Evolutionary conservation across 495 filamentous ascomycete genomes (phyloP), one percentile per base, ranked within the genome.

Genomic region (Entonaema liquescens): DNA sequence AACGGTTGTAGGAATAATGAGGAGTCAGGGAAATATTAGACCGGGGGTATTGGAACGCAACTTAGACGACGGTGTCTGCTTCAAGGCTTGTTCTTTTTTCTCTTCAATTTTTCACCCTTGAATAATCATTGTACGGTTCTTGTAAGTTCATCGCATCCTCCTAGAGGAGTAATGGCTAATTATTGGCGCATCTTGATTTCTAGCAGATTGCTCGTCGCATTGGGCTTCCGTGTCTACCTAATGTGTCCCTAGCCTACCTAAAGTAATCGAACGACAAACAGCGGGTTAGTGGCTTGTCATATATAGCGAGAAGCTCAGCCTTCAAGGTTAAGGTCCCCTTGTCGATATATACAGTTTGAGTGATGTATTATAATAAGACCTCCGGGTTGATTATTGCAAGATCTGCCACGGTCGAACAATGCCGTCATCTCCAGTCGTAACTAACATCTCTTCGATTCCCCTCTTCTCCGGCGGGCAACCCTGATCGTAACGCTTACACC

Each of bases 371-470:
- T 38, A 44, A 21, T 28, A 44, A 49, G 13, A 25, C 38, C 25
- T 35, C 23, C 36, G 36, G 38, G 28, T 38, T 36, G 7, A 47
- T 67, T 29, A 64, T 52, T 29, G 64, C 59, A 76, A 62, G 17
- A 84, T 68, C 68, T 81, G 72, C 93, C 93, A 96, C 7, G 92
- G 85, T 68, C 89, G 88, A 31, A 95, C 87, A 49, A 85, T 84
- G 0, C 93, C 93, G 79, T 96, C 93, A 74, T 96, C 93, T 4
- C 91, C 93, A 2, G 91, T 93, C 8, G 90, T 90, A 12, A 95
- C 82, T 55, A 96, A 78, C 70, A 94, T 87, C 78, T 95, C 93
- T 68, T 94, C 90, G 6, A 83, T 83, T 6, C 79, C 78, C 59
- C 72, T 81, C 53, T 76, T 78, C 44, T 83, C 82, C 3, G 85